Conservation (phyloP, 768 basidiomycete genomes). For the Leucocoprinus leucothites region DNA sequence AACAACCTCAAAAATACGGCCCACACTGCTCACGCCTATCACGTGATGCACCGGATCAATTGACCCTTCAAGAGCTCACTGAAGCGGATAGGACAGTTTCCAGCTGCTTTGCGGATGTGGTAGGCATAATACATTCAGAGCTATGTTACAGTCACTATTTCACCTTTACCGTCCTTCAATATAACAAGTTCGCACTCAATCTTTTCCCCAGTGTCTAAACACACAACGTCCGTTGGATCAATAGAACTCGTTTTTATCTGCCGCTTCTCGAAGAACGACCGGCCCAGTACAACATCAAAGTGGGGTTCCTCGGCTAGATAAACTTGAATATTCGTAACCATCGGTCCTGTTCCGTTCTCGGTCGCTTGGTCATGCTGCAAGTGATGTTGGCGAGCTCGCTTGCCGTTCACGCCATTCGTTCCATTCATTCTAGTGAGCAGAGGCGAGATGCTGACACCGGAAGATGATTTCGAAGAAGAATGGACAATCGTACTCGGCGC, state of each 20-base stretch:
- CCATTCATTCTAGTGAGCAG: not conserved
- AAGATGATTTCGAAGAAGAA: not conserved
- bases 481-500: not conserved
- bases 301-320: conserved; percentile 93
- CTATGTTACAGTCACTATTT: conserved; percentile 86
- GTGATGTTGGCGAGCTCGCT: not conserved
- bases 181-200: conserved; percentile 92
- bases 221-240: conserved; percentile 88
- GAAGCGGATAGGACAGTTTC: no score
- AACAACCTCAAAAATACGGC: not conserved
- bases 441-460: not conserved
- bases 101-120: no score
- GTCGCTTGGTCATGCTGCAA: conserved; percentile 12
- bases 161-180: conserved; percentile 85
- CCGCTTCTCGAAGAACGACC: conserved; percentile 80
- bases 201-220: conserved; percentile 89
- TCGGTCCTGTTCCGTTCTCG: conserved; percentile 29
- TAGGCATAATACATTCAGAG: not conserved
- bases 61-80: not conserved
- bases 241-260: conserved; percentile 78
- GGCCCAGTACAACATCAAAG: conserved; percentile 92
- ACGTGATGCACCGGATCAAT: not conserved
- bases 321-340: conserved; percentile 45
- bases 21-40: not conserved
- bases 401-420: not conserved